Evolutionary conservation across 1,139 yeast genomes (phyloP).

Genomic region (Blastobotrys illinoisensis): DNA sequence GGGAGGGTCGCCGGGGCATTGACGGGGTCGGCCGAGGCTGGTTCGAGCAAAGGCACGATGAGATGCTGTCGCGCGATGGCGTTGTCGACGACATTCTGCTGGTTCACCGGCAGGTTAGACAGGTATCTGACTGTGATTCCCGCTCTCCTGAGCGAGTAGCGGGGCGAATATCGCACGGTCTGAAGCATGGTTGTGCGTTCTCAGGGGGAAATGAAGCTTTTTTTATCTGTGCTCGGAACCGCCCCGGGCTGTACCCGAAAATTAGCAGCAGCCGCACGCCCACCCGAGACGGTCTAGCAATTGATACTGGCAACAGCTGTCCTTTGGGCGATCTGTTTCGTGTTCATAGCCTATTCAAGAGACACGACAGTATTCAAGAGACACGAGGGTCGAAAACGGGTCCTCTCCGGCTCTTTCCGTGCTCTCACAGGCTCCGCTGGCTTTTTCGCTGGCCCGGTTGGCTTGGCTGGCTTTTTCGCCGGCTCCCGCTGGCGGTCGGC

Average conservation of each 20-base stretch:
- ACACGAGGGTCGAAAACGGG: too few relatives aligned
- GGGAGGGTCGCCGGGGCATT: constrained; percentile 28
- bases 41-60: background rate
- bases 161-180: background rate
- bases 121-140: background rate
- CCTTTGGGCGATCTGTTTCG: background rate
- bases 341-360: background rate
- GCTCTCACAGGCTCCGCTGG: too few relatives aligned
- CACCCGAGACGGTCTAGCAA: too few relatives aligned
- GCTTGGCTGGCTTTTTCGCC: too few relatives aligned
- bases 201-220: background rate
- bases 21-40: constrained; percentile 2
- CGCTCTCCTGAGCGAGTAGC: background rate
- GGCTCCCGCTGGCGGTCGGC: too few relatives aligned
- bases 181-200: background rate
- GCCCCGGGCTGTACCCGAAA: too few relatives aligned
- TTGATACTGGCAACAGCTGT: too few relatives aligned
- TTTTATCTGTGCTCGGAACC: background rate
- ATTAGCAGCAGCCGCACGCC: too few relatives aligned
- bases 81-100: constrained; percentile 3
- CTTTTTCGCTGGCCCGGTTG: too few relatives aligned
- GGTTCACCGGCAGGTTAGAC: constrained; percentile 9
- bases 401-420: too few relatives aligned
- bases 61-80: constrained; percentile 8
- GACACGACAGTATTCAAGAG: too few relatives aligned